Evolutionary conservation across 306 rosid species (phyloP).

Genomic region (Macrotyloma uniflorum): DNA sequence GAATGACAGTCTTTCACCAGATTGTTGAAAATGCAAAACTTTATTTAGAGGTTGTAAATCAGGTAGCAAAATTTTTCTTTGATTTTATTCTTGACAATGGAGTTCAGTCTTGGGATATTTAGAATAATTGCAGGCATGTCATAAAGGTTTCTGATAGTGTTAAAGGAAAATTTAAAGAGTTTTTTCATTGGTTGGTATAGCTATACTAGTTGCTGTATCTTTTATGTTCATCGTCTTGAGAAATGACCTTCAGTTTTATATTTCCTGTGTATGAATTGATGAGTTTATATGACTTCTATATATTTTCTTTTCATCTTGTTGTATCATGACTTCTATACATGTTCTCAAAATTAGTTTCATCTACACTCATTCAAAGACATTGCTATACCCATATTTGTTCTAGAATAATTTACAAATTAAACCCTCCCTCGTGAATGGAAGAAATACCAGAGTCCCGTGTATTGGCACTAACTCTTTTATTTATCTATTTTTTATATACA

Average conservation of each 20-base stretch:
- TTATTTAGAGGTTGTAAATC: constrained; percentile 28
- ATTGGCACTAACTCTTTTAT: background rate
- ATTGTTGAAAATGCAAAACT: constrained; percentile 29
- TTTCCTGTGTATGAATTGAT: background rate
- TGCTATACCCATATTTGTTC: background rate
- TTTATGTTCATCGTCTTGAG: constrained; percentile 19
- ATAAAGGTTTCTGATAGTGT: constrained; percentile 19
- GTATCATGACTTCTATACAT: background rate
- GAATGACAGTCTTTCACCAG: constrained; percentile 23
- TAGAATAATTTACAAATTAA: background rate
- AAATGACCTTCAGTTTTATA: constrained; percentile 10
- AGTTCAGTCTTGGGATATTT: constrained; percentile 11
- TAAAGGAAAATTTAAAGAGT: constrained; percentile 24
- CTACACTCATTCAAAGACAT: background rate
- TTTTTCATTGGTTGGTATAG: constrained; percentile 30
- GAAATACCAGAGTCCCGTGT: background rate
- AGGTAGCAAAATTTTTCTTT: constrained; percentile 17
- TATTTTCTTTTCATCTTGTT: background rate
- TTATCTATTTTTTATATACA: too few species aligned
- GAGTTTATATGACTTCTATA: background rate
- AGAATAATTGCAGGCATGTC: constrained; percentile 23
- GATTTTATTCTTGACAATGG: background rate
- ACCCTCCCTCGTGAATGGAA: background rate
- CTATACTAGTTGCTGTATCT: background rate
- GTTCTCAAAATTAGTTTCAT: background rate